Evolutionary conservation across 495 filamentous ascomycete species (phyloP), one percentile per base, ranked within the genome.

Genomic region (Penicillium canariense): DNA sequence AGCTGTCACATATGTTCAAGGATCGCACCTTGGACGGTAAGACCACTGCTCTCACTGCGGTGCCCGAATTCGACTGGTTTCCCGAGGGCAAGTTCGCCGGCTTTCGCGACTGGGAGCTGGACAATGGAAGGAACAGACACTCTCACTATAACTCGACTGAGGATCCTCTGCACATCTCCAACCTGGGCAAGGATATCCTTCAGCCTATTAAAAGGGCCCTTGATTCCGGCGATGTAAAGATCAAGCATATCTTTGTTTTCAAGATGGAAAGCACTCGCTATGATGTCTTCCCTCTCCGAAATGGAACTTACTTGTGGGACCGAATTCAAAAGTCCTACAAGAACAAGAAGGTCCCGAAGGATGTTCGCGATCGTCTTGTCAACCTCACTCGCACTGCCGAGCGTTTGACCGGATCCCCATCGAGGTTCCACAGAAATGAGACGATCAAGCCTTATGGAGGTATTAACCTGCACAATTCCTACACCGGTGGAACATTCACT

Each of bases 251-350:
- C 36, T 54, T 76, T 20, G 35, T 75, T 3, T 58, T 77, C 28
- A 69, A 71, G 39, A 65, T 77, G 50, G 74, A 77, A 52, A 74
- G 70, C 20, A 77, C 71, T 28, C 65, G 74, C 43, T 69, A 72
- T 36, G 74, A 77, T 52, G 69, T 76, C 10, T 76, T 77, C 61
- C 74, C 74, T 3, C 49, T 77, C 11, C 58, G 58, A 52, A 71
- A 73, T 7, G 64, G 65, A 15, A 59, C 59, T 11, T 59, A 61
- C 18, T 58, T 69, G 8, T 51, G 69, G 4, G 48, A 76, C 14
- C 69, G 66, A 14, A 61, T 79, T 34, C 58, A 58, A 44, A 55
- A 69, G 8, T 67, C 73, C 2, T 68, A 60, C 50, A 32, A 54
- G 20, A 18, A 59, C 12, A 35, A 52, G 5, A 25, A 54, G 4